These are phyloP conservation scores for Candida coquimbonensis DNA, from an alignment of 805 yeast species.

Conservation along the genomic window DNA sequence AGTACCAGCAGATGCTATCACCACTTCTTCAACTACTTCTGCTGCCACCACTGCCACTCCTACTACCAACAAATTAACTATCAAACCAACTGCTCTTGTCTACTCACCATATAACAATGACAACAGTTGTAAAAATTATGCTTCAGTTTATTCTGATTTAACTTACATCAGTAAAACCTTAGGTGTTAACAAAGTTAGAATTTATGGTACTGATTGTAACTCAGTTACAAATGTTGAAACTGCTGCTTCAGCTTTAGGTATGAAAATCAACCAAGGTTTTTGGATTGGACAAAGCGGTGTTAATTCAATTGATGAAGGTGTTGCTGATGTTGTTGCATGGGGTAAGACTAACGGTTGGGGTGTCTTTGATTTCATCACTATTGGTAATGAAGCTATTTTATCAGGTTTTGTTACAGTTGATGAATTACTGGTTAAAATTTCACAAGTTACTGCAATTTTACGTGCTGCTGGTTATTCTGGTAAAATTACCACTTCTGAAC, in stretches of 20 bases:
- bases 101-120: constrained; percentile 74
- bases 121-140: constrained; percentile 57
- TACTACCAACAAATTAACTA: constrained; percentile 14
- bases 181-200: constrained; percentile 60
- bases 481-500: constrained; percentile 76
- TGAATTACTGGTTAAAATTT: constrained; percentile 60
- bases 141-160: constrained; percentile 53
- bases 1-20: constrained; percentile 12
- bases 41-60: background rate
- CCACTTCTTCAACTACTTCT: constrained; percentile 18
- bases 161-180: constrained; percentile 41
- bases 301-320: constrained; percentile 58
- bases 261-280: constrained; percentile 79
- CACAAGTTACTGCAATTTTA: constrained; percentile 53
- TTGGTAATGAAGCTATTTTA: constrained; percentile 85
- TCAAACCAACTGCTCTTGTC: constrained; percentile 53
- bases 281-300: constrained; percentile 67
- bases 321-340: constrained; percentile 44
- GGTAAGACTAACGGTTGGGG: constrained; percentile 55
- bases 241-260: constrained; percentile 48
- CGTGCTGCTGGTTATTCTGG: constrained; percentile 71
- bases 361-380: constrained; percentile 66
- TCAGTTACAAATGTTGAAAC: constrained; percentile 61
- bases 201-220: constrained; percentile 86
- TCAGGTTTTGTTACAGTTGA: constrained; percentile 52